These are phyloP conservation scores for Cryoendolithus antarcticus DNA, from an alignment of 2,329 filamentous ascomycete genomes.

Conservation along the genomic window DNA sequence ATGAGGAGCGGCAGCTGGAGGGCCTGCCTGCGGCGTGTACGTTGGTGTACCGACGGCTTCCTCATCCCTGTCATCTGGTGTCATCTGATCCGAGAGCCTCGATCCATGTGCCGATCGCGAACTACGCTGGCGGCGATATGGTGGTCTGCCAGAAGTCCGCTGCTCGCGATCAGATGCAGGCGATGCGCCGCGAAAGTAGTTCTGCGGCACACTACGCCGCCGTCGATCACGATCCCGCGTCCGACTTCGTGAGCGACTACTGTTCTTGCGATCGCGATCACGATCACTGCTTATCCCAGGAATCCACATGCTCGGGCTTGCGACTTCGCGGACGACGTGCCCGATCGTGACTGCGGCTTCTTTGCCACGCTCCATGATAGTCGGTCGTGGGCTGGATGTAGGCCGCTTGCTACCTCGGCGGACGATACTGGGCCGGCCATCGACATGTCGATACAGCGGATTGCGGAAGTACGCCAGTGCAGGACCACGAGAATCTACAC, in stretches of 20 bases:
- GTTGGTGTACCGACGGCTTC: neutral
- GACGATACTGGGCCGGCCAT: slow-evolving; percentile 31
- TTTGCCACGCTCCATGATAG: slow-evolving; percentile 23
- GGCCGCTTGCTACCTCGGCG: slow-evolving; percentile 25
- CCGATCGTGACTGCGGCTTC: slow-evolving; percentile 23
- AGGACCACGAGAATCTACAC: slow-evolving; percentile 32
- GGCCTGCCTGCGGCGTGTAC: slow-evolving; percentile 15
- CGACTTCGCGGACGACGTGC: slow-evolving; percentile 24
- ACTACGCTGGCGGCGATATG: neutral
- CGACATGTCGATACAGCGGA: slow-evolving; percentile 35
- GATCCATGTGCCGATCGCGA: neutral
- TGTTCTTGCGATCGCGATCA: slow-evolving; percentile 9
- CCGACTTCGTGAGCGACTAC: slow-evolving; percentile 12
- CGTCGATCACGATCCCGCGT: slow-evolving; percentile 11
- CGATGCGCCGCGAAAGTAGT: neutral
- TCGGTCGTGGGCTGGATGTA: slow-evolving; percentile 19
- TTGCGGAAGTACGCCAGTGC: slow-evolving; percentile 38
- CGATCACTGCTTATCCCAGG: slow-evolving; percentile 12
- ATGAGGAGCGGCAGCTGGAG: slow-evolving; percentile 1
- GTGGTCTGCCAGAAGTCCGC: neutral
- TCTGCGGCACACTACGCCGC: slow-evolving; percentile 12
- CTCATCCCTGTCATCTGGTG: too few relatives aligned
- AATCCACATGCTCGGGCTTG: slow-evolving; percentile 24
- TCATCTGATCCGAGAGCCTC: neutral
- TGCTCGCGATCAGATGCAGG: neutral